phyloP scores from a whole-genome alignment of 441 rosid species.

The Erodium moschatum region DNA sequence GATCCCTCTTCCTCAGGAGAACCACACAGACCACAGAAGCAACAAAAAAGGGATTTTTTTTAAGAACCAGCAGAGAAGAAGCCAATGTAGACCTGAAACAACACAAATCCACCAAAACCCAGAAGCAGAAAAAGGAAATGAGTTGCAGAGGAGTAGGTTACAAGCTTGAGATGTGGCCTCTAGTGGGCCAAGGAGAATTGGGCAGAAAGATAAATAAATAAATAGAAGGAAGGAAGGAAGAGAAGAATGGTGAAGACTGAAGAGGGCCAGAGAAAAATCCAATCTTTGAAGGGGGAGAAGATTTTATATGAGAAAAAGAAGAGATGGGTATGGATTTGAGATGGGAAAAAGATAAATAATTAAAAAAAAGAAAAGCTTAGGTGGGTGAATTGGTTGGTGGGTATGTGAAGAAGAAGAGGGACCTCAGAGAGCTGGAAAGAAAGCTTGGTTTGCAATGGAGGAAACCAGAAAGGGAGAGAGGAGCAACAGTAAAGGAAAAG shows the following conservation, averaged over 20 bases:
- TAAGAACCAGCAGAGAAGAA: conserved; percentile 29
- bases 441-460: conserved; percentile 83
- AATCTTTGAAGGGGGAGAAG: conserved; percentile 23
- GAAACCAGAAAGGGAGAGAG: conserved; percentile 35
- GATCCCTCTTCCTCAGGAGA: conserved; percentile 29
- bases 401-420: conserved; percentile 22
- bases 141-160: conserved; percentile 28
- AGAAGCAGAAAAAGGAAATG: conserved; percentile 19
- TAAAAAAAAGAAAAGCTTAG: conserved; percentile 10
- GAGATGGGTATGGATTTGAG: conserved; percentile 12
- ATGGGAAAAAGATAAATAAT: conserved; percentile 9
- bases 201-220: conserved; percentile 15
- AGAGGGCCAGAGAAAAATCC: conserved; percentile 30
- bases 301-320: conserved; percentile 9
- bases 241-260: conserved; percentile 22
- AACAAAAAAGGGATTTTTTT: conserved; percentile 24
- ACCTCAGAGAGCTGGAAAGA: conserved; percentile 43
- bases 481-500: conserved; percentile 42
- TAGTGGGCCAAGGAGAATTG: conserved; percentile 25
- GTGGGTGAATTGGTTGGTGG: conserved; percentile 57
- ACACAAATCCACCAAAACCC: conserved; percentile 28
- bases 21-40: conserved; percentile 19
- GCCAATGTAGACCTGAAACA: conserved; percentile 35
- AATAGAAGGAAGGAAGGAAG: conserved; percentile 16
- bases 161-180: conserved; percentile 28